Conservation (phyloP, 1,139 yeast species). For the Scheffersomyces titani region DNA sequence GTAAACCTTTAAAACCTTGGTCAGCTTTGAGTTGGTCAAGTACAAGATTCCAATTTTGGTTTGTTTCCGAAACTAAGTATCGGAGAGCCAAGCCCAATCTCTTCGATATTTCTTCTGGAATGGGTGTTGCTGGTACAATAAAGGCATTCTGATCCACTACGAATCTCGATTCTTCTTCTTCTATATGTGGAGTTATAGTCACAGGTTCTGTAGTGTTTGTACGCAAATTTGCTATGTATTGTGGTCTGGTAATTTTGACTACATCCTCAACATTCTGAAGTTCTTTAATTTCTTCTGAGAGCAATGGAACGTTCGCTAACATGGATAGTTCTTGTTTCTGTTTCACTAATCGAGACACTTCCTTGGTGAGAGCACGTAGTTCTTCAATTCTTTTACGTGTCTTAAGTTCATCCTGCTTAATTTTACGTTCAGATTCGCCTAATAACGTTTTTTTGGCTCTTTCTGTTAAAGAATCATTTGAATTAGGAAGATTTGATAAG, state of each 20-base stretch:
- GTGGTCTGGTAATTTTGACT: neutral
- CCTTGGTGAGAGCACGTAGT: conserved; percentile 17
- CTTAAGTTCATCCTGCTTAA: conserved; percentile 19
- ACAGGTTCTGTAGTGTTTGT: neutral
- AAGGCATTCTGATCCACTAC: conserved; percentile 6
- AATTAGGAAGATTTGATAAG: neutral
- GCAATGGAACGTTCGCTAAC: conserved; percentile 19
- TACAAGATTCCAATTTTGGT: conserved; percentile 59
- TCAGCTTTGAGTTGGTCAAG: conserved; percentile 42
- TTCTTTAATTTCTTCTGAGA: conserved; percentile 15
- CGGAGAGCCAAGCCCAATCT: conserved; percentile 51
- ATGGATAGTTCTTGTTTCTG: conserved; percentile 16
- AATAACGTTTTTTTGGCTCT: conserved; percentile 13
- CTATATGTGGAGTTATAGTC: neutral
- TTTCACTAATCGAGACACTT: conserved; percentile 23
- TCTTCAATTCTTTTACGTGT: conserved; percentile 21
- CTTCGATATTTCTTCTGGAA: conserved; percentile 47
- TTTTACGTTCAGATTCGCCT: conserved; percentile 18
- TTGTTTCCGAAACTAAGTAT: conserved; percentile 43
- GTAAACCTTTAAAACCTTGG: conserved; percentile 44
- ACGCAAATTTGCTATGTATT: neutral
- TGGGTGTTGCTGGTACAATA: conserved; percentile 15
- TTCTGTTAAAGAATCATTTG: neutral
- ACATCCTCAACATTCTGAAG: neutral
- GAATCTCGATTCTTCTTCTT: neutral